Conservation (phyloP, 2,329 filamentous ascomycete genomes). For the Trichoderma arundinaceum region DNA sequence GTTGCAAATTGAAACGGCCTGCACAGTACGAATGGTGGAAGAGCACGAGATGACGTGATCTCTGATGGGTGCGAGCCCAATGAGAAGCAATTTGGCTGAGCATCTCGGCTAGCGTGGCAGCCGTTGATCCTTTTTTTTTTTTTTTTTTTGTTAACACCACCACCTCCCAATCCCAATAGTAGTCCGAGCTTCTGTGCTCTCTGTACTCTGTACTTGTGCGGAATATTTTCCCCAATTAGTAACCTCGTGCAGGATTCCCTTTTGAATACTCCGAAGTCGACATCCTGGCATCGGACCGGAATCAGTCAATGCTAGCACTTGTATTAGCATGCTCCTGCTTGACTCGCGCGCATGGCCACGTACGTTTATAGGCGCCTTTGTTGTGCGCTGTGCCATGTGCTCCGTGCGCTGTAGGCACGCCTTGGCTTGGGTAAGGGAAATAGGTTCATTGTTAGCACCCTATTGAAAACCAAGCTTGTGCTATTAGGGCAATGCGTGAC, state of each 20-base stretch:
- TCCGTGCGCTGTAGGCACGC: conserved; percentile 1
- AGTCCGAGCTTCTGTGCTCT: not conserved
- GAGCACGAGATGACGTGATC: conserved; percentile 25
- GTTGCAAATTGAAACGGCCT: not conserved
- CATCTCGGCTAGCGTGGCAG: not conserved
- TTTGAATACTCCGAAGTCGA: conserved; percentile 23
- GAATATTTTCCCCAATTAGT: conserved; percentile 24
- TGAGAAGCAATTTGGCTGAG: not conserved
- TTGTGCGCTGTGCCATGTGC: not conserved
- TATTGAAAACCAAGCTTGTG: not conserved
- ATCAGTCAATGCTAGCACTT: conserved; percentile 20
- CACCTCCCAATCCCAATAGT: not conserved
- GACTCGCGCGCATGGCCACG: conserved; percentile 18
- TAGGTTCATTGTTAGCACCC: not conserved
- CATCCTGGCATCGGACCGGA: conserved; percentile 23
- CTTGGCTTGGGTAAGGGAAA: not conserved
- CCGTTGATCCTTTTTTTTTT: conserved; percentile 9
- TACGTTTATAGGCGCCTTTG: not conserved
- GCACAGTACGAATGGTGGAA: conserved; percentile 20
- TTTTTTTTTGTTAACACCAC: not conserved
- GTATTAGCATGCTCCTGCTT: conserved; percentile 26
- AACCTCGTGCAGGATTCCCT: conserved; percentile 17
- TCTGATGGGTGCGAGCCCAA: conserved; percentile 1
- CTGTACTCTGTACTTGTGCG: not conserved
- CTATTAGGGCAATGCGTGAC: not conserved